Evolutionary conservation across 2,329 filamentous ascomycete genomes (phyloP), one percentile per base, ranked within the genome.

Genomic region (Dactylonectria macrodidyma): DNA sequence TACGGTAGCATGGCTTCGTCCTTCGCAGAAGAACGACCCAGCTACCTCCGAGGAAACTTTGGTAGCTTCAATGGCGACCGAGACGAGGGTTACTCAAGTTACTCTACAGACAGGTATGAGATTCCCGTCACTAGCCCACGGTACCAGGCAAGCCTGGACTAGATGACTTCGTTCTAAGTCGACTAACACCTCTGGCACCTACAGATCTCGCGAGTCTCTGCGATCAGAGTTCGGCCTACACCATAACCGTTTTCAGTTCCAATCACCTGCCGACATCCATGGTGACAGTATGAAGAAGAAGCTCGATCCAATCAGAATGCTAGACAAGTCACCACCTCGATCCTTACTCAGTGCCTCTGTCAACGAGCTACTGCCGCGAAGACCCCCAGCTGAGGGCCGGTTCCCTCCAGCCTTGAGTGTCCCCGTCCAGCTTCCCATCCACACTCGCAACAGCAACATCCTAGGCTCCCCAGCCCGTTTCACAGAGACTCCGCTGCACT

Each of bases 271-370:
- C 72, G 80, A 86, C 51, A 79, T 85, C 14, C 84, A 89, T 59
- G 85, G 86, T 66, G 84, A 82, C 66, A 83, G 80, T 59, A 83
- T 89, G 75, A 84, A 88, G 66, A 87, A 86, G 76, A 90, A 87
- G 78, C 80, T 90, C n/a, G 84, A 89, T 65, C 82, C 84, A 1
- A 78, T 83, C 44, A 81, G 84, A 44, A 81, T 79, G 0, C 73
- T 84, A n/a, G 84, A 86, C 64, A 85, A 82, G 16, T 83, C 84
- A 9, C 82, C 85, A 2, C 81, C 85, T 24, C 82, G 82, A 56
- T 84, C 85, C 10, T 79, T 81, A 4, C 78, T 87, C 6, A 84
- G 82, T 64, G 77, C 81, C 10, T 85, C 84, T 2, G 71, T 81
- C 24, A 81, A 78, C 62, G 84, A 86, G 52, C 68, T 79, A 8